A percentile compares a stretch with the other conserved stretches of the same genome.
Conservation (phyloP, 2,329 filamentous ascomycete genomes). For the Cercospora sesami region DNA sequence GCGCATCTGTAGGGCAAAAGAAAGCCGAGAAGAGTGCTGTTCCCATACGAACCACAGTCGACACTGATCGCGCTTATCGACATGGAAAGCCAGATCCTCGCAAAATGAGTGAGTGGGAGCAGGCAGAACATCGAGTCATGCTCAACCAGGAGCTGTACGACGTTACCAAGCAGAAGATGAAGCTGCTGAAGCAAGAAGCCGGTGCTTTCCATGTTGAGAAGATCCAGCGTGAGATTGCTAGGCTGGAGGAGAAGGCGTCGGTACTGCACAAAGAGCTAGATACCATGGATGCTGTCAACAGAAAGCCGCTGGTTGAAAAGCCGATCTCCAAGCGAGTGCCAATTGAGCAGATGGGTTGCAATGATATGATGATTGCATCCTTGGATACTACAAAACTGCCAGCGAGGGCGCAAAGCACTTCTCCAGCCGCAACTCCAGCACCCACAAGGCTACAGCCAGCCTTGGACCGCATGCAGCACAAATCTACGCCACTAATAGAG, state of each 20-base stretch:
- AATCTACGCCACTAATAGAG: slow-evolving; percentile 11
- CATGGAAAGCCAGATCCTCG: slow-evolving; percentile 24
- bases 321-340: neutral
- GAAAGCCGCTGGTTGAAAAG: neutral
- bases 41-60: neutral
- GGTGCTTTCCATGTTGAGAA: slow-evolving; percentile 28
- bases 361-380: slow-evolving; percentile 7
- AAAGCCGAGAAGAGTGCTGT: slow-evolving; percentile 19
- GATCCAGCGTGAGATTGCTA: slow-evolving; percentile 36
- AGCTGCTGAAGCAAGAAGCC: slow-evolving; percentile 22
- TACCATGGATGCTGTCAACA: slow-evolving; percentile 9
- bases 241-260: slow-evolving; percentile 17
- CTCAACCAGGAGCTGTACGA: slow-evolving; percentile 24
- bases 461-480: slow-evolving; percentile 35
- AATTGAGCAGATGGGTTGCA: slow-evolving; percentile 7
- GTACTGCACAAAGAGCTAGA: slow-evolving; percentile 14
- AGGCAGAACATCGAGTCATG: slow-evolving; percentile 27
- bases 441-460: slow-evolving; percentile 24
- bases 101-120: slow-evolving; percentile 29
- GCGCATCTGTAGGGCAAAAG: slow-evolving; percentile 45
- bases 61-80: slow-evolving; percentile 11
- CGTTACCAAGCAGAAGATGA: slow-evolving; percentile 19
- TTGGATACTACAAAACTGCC: slow-evolving; percentile 4
- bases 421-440: slow-evolving; percentile 5
- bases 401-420: neutral